Evolutionary conservation across 2,329 filamentous ascomycete genomes (phyloP).

Genomic region (Passalora sequoiae): DNA sequence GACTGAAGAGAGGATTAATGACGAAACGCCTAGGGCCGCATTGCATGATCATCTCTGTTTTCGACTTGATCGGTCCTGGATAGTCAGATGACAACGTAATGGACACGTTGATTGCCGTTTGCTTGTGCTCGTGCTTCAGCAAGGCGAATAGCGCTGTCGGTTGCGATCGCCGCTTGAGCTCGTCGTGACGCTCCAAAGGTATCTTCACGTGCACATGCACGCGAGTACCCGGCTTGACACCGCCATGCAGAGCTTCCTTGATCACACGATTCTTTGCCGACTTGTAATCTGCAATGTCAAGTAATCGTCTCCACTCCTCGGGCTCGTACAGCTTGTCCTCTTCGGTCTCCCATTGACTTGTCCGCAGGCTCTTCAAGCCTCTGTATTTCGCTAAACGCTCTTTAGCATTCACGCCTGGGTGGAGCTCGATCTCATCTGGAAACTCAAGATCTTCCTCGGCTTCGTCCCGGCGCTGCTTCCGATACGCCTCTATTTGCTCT

Average conservation of each 20-base stretch:
- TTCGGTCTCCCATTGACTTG: conserved; percentile 80
- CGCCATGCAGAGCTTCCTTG: conserved; percentile 82
- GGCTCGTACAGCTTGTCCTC: conserved; percentile 85
- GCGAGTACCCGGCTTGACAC: conserved; percentile 74
- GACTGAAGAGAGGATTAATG: conserved; percentile 86
- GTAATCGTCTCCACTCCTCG: conserved; percentile 78
- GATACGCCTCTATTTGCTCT: conserved; percentile 74
- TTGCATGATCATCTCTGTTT: conserved; percentile 87
- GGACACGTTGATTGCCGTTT: conserved; percentile 81
- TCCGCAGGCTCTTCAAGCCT: conserved; percentile 84
- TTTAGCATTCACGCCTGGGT: conserved; percentile 76
- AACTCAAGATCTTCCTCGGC: conserved; percentile 90
- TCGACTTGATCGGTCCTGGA: conserved; percentile 73
- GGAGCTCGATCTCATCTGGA: conserved; percentile 93
- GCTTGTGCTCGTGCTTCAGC: conserved; percentile 91
- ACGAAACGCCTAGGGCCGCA: conserved; percentile 81
- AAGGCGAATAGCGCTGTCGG: conserved; percentile 79
- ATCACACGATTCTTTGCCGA: conserved; percentile 70
- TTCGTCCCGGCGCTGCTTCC: conserved; percentile 70
- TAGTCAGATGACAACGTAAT: conserved; percentile 78
- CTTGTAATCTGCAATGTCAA: conserved; percentile 86
- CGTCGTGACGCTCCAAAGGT: conserved; percentile 37
- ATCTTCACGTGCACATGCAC: conserved; percentile 71
- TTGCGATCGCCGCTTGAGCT: conserved; percentile 50
- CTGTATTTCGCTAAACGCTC: conserved; percentile 83